These are phyloP conservation scores for Allodekkera sacchari DNA, from an alignment of 805 yeast genomes.

Conservation along the genomic window DNA sequence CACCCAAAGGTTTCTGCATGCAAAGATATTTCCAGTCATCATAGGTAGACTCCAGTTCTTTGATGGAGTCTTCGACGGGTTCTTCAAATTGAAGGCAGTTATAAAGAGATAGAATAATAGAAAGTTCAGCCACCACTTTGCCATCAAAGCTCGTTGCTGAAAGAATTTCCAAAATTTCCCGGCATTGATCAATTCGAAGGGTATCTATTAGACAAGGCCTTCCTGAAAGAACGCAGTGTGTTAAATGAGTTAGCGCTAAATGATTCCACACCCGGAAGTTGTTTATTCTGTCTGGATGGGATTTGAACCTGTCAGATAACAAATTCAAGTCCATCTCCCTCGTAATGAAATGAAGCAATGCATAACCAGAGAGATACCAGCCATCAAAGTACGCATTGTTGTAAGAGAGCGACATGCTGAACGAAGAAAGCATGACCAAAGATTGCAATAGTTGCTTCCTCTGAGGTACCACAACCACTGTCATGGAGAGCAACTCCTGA, in stretches of 20 bases:
- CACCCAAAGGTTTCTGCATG: conserved; percentile 13
- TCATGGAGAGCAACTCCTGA: conserved; percentile 35
- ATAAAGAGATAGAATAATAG: conserved; percentile 49
- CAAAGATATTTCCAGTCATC: conserved; percentile 20
- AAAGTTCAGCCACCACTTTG: conserved; percentile 63
- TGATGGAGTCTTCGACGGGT: conserved; percentile 12
- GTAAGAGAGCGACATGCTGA: conserved; percentile 49
- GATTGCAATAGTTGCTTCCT: conserved; percentile 51
- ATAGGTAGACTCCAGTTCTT: conserved; percentile 16
- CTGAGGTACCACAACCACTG: conserved; percentile 35
- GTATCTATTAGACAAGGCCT: conserved; percentile 62
- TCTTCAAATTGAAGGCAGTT: conserved; percentile 42
- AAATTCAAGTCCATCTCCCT: conserved; percentile 31
- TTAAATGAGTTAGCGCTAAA: conserved; percentile 53
- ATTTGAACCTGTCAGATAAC: conserved; percentile 16
- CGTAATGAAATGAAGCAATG: conserved; percentile 53
- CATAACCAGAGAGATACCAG: conserved; percentile 60
- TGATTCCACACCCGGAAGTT: conserved; percentile 65
- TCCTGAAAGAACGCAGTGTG: conserved; percentile 56
- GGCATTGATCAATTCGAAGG: conserved; percentile 48
- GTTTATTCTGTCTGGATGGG: conserved; percentile 27
- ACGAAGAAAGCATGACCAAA: conserved; percentile 50
- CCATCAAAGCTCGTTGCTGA: conserved; percentile 68
- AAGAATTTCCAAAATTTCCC: conserved; percentile 47
- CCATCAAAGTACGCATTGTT: conserved; percentile 50